phyloP scores from a whole-genome alignment of 768 basidiomycete species.

The Trametes sanguinea region DNA sequence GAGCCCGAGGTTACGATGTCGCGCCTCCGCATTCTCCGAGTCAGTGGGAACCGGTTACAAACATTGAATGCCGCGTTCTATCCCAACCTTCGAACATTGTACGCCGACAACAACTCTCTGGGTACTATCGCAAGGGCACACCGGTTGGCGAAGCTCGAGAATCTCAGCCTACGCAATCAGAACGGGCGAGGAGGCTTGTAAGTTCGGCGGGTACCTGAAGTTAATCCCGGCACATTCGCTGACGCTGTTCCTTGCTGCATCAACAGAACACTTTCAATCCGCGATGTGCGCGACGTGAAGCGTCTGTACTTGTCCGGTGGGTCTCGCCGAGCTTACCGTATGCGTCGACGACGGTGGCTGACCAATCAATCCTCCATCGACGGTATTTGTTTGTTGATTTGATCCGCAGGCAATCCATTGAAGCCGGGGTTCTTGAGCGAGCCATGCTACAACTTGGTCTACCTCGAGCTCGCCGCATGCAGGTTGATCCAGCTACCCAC shows the following conservation, averaged over 20 bases:
- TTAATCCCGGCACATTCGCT: not conserved
- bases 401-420: conserved; percentile 66
- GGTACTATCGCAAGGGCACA: conserved; percentile 52
- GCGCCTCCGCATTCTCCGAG: conserved; percentile 78
- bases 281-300: conserved; percentile 88
- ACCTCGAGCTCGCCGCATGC: conserved; percentile 91
- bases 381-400: conserved; percentile 29
- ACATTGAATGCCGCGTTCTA: conserved; percentile 61
- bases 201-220: conserved; percentile 41
- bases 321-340: conserved; percentile 34
- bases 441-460: conserved; percentile 85
- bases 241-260: conserved; percentile 1
- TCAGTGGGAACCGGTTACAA: conserved; percentile 79
- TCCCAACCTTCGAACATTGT: conserved; percentile 81
- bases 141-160: conserved; percentile 74
- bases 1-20: conserved; percentile 56
- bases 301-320: conserved; percentile 92
- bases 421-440: conserved; percentile 60
- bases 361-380: conserved; percentile 24
- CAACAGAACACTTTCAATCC: conserved; percentile 44
- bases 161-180: conserved; percentile 91
- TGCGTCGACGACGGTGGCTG: conserved; percentile 19
- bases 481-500: conserved; percentile 74
- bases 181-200: conserved; percentile 65
- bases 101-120: conserved; percentile 84